phyloP scores from a whole-genome alignment of 1,139 yeast genomes.

The Wickerhamomyces sp. region DNA sequence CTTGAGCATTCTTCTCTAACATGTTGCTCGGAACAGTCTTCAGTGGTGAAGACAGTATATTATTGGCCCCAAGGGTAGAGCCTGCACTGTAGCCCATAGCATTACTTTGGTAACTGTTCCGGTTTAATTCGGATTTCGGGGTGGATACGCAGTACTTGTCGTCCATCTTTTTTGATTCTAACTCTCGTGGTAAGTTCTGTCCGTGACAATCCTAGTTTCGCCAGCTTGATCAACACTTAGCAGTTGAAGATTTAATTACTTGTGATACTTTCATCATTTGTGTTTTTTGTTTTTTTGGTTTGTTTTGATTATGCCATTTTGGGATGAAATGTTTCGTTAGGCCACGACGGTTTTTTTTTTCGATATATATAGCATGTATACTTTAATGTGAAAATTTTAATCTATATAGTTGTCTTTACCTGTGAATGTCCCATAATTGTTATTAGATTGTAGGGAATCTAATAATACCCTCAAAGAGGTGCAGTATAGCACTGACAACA shows the following conservation, averaged over 20 bases:
- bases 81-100: too few relatives aligned
- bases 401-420: too few relatives aligned
- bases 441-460: not conserved
- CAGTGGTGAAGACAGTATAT: constrained; percentile 22
- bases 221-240: too few relatives aligned
- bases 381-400: too few relatives aligned
- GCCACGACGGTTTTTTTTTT: too few relatives aligned
- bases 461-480: too few relatives aligned
- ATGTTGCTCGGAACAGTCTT: constrained; percentile 13
- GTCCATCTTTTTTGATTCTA: not conserved
- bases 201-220: too few relatives aligned
- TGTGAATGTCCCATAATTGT: too few relatives aligned
- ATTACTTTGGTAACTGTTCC: not conserved
- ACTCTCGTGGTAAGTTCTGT: not conserved
- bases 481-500: too few relatives aligned
- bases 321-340: not conserved
- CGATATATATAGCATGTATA: too few relatives aligned
- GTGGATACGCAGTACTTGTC: too few relatives aligned
- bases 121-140: not conserved
- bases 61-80: not conserved
- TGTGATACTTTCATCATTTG: not conserved
- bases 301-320: constrained; percentile 12
- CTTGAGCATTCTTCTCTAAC: constrained; percentile 13
- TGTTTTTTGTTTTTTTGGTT: constrained; percentile 1
- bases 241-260: too few relatives aligned